These are phyloP conservation scores for Hericium rajendrae DNA, from an alignment of 768 basidiomycete species.

Conservation along the genomic window DNA sequence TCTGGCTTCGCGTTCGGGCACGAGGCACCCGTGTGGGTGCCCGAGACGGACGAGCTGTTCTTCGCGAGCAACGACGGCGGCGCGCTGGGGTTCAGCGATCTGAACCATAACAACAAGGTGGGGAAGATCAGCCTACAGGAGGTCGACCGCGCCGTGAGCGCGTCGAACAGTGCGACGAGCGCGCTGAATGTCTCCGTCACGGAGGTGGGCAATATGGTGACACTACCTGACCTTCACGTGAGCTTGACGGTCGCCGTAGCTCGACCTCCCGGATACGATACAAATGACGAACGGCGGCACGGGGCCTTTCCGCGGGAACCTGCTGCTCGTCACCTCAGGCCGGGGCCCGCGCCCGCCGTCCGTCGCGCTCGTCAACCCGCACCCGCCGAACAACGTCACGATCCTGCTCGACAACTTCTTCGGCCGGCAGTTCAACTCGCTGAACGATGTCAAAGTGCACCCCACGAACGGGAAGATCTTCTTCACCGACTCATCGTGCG, in stretches of 20 bases:
- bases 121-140: conserved; percentile 53
- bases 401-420: conserved; percentile 71
- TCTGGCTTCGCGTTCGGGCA: conserved; percentile 65
- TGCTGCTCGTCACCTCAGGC: conserved; percentile 58
- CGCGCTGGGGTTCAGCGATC: conserved; percentile 48
- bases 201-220: conserved; percentile 18
- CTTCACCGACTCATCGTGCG: conserved; percentile 66
- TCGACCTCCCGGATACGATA: conserved; percentile 45
- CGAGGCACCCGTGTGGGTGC: conserved; percentile 64
- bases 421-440: conserved; percentile 73
- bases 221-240: not conserved
- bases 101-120: conserved; percentile 54
- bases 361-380: conserved; percentile 55
- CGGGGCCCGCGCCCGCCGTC: conserved; percentile 54
- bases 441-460: conserved; percentile 72
- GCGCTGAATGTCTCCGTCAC: conserved; percentile 41
- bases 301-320: conserved; percentile 46
- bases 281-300: conserved; percentile 70
- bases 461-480: conserved; percentile 56
- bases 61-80: conserved; percentile 68
- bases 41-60: conserved; percentile 62
- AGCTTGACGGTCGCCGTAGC: conserved; percentile 25
- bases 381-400: conserved; percentile 53
- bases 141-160: conserved; percentile 36
- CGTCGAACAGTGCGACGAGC: conserved; percentile 17